phyloP scores from a whole-genome alignment of 352 stramenopile genomes.

The Pythium dissotocum region DNA sequence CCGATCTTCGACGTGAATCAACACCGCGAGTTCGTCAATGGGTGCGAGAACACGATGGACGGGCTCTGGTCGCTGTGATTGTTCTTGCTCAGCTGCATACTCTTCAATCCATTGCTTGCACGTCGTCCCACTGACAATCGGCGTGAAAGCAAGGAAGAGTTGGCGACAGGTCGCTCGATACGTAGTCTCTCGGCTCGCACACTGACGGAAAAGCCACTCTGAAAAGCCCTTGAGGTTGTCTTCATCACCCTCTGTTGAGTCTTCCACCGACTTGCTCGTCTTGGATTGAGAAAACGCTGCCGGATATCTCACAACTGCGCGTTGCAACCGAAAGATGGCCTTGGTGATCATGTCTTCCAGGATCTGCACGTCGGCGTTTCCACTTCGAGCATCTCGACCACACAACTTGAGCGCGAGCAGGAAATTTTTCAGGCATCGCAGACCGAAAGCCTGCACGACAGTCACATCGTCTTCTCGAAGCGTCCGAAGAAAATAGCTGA shows the following conservation, averaged over 20 bases:
- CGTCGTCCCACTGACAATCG: constrained; percentile 39
- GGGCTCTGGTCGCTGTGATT: neutral
- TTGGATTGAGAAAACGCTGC: constrained; percentile 40
- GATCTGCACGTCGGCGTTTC: constrained; percentile 37
- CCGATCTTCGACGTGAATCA: constrained; percentile 23
- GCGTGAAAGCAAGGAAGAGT: constrained; percentile 26
- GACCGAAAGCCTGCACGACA: constrained; percentile 54
- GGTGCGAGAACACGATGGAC: constrained; percentile 48
- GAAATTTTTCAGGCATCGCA: constrained; percentile 71
- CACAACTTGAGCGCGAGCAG: constrained; percentile 64
- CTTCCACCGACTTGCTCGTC: neutral
- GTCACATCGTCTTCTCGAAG: constrained; percentile 56
- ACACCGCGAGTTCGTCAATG: constrained; percentile 39
- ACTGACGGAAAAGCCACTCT: constrained; percentile 28
- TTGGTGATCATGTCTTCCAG: constrained; percentile 64
- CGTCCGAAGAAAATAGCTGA: constrained; percentile 69
- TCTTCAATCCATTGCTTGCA: constrained; percentile 55
- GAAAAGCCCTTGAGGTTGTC: constrained; percentile 16
- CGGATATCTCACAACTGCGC: constrained; percentile 48
- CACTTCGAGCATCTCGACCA: constrained; percentile 38
- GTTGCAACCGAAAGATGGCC: constrained; percentile 60
- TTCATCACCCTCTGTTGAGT: neutral
- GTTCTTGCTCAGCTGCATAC: constrained; percentile 31
- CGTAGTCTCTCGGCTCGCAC: constrained; percentile 14
- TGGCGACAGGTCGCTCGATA: constrained; percentile 27